These are phyloP conservation scores for Prunus campanulata DNA, from an alignment of 306 rosid species.

Conservation along the genomic window DNA sequence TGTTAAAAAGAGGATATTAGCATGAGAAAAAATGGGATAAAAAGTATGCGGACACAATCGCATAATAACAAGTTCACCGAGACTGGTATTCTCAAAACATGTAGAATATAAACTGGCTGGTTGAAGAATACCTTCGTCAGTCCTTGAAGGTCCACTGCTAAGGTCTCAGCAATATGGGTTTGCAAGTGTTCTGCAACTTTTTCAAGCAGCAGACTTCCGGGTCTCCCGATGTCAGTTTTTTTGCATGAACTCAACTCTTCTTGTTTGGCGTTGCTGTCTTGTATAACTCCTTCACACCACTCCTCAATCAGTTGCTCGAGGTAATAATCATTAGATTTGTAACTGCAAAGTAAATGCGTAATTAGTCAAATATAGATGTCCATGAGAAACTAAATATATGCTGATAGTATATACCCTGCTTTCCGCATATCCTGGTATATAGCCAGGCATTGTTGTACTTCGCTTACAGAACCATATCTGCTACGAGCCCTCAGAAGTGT, in stretches of 20 bases:
- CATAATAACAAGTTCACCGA: background rate
- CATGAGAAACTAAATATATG: background rate
- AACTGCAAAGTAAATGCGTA: slow-evolving; percentile 45
- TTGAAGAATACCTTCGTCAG: slow-evolving; percentile 60
- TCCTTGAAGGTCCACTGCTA: slow-evolving; percentile 80
- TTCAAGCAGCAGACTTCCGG: slow-evolving; percentile 77
- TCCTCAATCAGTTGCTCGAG: slow-evolving; percentile 77
- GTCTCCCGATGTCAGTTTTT: slow-evolving; percentile 45
- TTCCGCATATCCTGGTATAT: slow-evolving; percentile 90
- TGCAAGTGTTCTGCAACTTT: slow-evolving; percentile 79
- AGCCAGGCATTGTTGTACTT: slow-evolving; percentile 82
- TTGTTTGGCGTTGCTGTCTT: slow-evolving; percentile 43
- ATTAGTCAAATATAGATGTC: slow-evolving; percentile 9
- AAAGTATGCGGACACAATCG: background rate
- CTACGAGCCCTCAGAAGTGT: slow-evolving; percentile 79
- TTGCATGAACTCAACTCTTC: slow-evolving; percentile 44
- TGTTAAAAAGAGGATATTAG: slow-evolving; percentile 34
- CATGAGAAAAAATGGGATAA: background rate
- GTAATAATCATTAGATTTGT: slow-evolving; percentile 73
- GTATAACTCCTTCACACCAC: slow-evolving; percentile 97
- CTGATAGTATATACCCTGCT: slow-evolving; percentile 63
- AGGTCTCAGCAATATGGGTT: slow-evolving; percentile 64
- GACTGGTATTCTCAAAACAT: background rate
- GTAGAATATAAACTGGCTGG: slow-evolving; percentile 9
- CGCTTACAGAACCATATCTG: slow-evolving; percentile 71